Evolutionary conservation across 1,284 basidiomycete genomes (phyloP), one percentile per base, ranked within the genome.

Genomic region (Trametes sp.): DNA sequence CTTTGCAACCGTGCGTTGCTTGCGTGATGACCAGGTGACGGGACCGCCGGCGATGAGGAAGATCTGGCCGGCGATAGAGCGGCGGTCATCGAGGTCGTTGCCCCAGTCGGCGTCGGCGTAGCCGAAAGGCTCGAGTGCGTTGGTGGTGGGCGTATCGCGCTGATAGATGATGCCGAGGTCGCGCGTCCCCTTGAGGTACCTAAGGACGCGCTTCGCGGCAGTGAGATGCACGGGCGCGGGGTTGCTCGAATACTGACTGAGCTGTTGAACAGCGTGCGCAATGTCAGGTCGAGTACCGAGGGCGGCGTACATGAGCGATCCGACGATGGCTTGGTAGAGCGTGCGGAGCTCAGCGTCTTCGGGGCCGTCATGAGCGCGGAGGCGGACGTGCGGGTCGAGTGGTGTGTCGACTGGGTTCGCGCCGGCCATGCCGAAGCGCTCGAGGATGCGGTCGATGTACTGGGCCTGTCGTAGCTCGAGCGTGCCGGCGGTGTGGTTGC

Each of bases 11-110:
- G 31, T 33, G 31, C 31, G 31, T 61, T 80, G 77, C 23, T 74
- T 69, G 38, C 72, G 71, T 1, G 72, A 73, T 19, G 59, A 63
- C 76, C 76, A 78, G 5, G 68, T 65, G 51, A 78, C 61, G 8
- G 70, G 62, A 14, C 59, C 68, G 10, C 69, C 38, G 48, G 23
- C 57, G 11, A 55, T 14, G 1, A 61, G 36, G 38, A 61, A 63
- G 42, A 64, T 41, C 13, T 66, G 56, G 2, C 62, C 62, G 0
- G 58, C 54, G 4, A 59, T 49, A 0, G 62, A 61, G 6, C 45
- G 13, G 0, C 54, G 59, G 24, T 54, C 53, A 19, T 61, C 59
- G 2, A 16, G 28, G 35, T 52, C 24, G 21, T 38, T 42, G 1
- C 35, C 62, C 56, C 55, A 63, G 50, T 63, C 61, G 1, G 57